Conservation (phyloP, 805 yeast species). For the Spathaspora arborariae region DNA sequence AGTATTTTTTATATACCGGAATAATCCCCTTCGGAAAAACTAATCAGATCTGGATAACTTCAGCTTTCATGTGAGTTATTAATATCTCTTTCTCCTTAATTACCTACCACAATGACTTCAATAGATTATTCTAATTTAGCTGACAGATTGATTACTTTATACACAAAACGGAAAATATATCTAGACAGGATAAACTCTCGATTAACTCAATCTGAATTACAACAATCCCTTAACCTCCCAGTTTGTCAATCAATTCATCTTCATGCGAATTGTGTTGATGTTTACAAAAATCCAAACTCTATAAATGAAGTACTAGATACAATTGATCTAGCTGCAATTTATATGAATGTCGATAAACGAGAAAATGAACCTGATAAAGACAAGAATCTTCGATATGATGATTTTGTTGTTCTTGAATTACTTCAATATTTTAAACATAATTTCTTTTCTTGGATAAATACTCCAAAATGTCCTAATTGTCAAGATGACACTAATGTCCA, state of each 20-base stretch:
- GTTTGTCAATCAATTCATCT: slow-evolving; percentile 2
- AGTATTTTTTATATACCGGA: not conserved
- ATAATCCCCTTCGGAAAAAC: not conserved
- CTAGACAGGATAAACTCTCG: not conserved
- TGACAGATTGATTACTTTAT: slow-evolving; percentile 7
- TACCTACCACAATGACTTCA: not conserved
- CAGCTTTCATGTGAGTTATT: not conserved
- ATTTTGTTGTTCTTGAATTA: slow-evolving; percentile 29
- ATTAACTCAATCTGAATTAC: not conserved
- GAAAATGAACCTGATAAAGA: slow-evolving; percentile 20
- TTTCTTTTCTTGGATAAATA: slow-evolving; percentile 82
- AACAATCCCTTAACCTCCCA: not conserved
- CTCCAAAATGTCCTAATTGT: slow-evolving; percentile 59
- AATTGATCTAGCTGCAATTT: slow-evolving; percentile 58
- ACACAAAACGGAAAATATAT: slow-evolving; percentile 6
- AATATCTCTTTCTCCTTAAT: not conserved
- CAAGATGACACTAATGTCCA: slow-evolving; percentile 31
- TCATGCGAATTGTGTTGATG: slow-evolving; percentile 2
- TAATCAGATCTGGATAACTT: not conserved
- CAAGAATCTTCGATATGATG: slow-evolving; percentile 26
- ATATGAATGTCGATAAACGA: slow-evolving; percentile 55
- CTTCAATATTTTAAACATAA: slow-evolving; percentile 57
- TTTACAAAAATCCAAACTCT: slow-evolving; percentile 13
- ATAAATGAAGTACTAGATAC: slow-evolving; percentile 56
- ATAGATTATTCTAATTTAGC: slow-evolving; percentile 7